Evolutionary conservation across 2,329 filamentous ascomycete genomes (phyloP).

Genomic region (Stenocarpella maydis): DNA sequence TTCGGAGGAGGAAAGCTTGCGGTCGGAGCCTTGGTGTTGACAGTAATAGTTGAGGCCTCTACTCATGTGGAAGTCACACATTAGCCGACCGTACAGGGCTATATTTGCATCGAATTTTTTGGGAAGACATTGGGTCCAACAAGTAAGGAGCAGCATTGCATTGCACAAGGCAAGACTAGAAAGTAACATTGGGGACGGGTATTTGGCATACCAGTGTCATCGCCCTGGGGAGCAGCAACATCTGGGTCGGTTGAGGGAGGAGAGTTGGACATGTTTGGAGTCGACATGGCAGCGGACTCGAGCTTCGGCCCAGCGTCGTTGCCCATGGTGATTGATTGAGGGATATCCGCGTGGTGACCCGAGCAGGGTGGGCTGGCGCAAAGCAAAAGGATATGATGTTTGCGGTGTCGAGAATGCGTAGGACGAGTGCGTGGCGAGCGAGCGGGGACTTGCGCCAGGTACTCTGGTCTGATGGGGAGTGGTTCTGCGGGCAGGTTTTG

Average conservation of each 20-base stretch:
- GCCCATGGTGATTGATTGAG: conserved; percentile 27
- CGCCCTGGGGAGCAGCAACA: conserved; percentile 27
- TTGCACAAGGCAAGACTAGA: conserved; percentile 1
- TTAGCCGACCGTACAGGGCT: conserved; percentile 7
- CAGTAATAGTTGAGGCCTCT: conserved; percentile 59
- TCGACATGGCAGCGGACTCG: conserved; percentile 30
- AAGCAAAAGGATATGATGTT: not conserved
- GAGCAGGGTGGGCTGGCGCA: not conserved
- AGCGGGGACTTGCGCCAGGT: not conserved
- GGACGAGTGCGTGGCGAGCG: not conserved
- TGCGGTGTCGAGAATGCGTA: not conserved
- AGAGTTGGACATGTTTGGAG: conserved; percentile 29
- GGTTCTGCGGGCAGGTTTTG: not conserved
- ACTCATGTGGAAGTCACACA: conserved; percentile 21
- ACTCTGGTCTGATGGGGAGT: not conserved
- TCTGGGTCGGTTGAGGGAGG: conserved; percentile 32
- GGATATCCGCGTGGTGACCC: not conserved
- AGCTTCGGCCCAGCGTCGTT: conserved; percentile 35
- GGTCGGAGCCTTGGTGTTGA: conserved; percentile 53
- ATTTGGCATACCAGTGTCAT: conserved; percentile 36
- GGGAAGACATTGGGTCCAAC: not conserved
- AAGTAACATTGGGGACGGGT: conserved; percentile 1
- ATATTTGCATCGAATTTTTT: not conserved
- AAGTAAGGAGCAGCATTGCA: not conserved
- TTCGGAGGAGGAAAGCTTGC: conserved; percentile 80